Percentiles rank a stretch among this genome's conserved stretches.
Conservation (phyloP, 352 stramenopile genomes). For the Phytophthora sansomeana region DNA sequence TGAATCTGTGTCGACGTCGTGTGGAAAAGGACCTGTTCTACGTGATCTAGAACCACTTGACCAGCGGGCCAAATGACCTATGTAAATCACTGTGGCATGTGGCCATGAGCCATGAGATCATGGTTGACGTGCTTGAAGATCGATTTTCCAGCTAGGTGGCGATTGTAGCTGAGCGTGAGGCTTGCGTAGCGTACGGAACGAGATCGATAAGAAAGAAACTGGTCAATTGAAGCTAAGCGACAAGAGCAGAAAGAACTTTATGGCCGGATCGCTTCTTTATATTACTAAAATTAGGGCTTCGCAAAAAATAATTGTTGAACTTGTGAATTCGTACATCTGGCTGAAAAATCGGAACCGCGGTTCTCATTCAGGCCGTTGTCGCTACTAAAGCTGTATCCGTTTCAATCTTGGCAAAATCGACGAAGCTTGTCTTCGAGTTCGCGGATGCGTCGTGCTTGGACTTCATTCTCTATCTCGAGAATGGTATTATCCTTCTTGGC, state of each 20-base stretch:
- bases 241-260: slow-evolving; percentile 77
- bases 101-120: slow-evolving; percentile 61
- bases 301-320: no score
- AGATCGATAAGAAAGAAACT: slow-evolving; percentile 72
- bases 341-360: no score
- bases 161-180: slow-evolving; percentile 48
- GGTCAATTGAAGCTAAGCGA: slow-evolving; percentile 67
- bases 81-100: slow-evolving; percentile 65
- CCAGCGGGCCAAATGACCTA: slow-evolving; percentile 46
- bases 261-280: no score
- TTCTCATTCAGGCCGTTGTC: no score
- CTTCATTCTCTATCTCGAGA: no score
- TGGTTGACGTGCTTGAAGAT: slow-evolving; percentile 52
- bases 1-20: slow-evolving; percentile 49
- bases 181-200: slow-evolving; percentile 54
- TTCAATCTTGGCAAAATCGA: no score
- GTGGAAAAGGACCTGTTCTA: slow-evolving; percentile 68
- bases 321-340: no score
- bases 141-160: slow-evolving; percentile 54
- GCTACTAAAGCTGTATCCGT: no score
- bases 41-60: slow-evolving; percentile 54
- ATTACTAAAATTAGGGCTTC: no score
- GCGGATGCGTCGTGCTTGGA: no score
- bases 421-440: no score
- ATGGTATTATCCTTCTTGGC: no score